Conservation (phyloP, 1,139 yeast species). For the Yamadazyma dushanensis region DNA sequence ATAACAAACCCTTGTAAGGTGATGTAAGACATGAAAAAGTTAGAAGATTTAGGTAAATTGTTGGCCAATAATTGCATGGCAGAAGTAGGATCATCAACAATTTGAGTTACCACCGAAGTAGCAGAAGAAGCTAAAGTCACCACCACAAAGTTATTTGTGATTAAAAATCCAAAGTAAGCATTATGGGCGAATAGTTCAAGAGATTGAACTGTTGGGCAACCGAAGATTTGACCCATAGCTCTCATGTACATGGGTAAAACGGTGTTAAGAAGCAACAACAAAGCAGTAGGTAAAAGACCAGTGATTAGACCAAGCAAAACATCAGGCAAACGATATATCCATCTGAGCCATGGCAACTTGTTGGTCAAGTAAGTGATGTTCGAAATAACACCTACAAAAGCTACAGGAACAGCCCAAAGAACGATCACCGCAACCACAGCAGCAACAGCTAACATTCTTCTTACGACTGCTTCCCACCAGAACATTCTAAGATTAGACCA, state of each 20-base stretch:
- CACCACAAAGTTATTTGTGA: slow-evolving; percentile 68
- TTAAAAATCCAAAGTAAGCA: slow-evolving; percentile 70
- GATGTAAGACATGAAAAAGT: slow-evolving; percentile 74
- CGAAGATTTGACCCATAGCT: slow-evolving; percentile 65
- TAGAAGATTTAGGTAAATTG: slow-evolving; percentile 85
- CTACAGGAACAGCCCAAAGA: slow-evolving; percentile 87
- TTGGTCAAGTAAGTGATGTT: slow-evolving; percentile 65
- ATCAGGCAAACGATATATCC: slow-evolving; percentile 63
- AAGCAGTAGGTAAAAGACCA: slow-evolving; percentile 71
- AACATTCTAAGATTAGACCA: slow-evolving; percentile 74
- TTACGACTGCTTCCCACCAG: slow-evolving; percentile 79
- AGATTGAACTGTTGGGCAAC: slow-evolving; percentile 62
- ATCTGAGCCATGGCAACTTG: slow-evolving; percentile 61
- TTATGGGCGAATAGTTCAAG: slow-evolving; percentile 75
- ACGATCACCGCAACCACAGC: slow-evolving; percentile 60
- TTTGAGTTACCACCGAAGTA: slow-evolving; percentile 67
- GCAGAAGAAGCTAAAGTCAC: slow-evolving; percentile 74
- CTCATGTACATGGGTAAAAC: slow-evolving; percentile 80
- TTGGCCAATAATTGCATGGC: slow-evolving; percentile 71
- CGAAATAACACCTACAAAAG: slow-evolving; percentile 78
- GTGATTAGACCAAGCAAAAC: slow-evolving; percentile 65
- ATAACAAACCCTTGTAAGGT: slow-evolving; percentile 81
- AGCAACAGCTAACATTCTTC: slow-evolving; percentile 58
- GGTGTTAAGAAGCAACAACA: slow-evolving; percentile 67
- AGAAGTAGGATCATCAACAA: slow-evolving; percentile 59